Base-by-base conservation (phyloP, 352 stramenopile species). In the Phytopythium boreale region DNA sequence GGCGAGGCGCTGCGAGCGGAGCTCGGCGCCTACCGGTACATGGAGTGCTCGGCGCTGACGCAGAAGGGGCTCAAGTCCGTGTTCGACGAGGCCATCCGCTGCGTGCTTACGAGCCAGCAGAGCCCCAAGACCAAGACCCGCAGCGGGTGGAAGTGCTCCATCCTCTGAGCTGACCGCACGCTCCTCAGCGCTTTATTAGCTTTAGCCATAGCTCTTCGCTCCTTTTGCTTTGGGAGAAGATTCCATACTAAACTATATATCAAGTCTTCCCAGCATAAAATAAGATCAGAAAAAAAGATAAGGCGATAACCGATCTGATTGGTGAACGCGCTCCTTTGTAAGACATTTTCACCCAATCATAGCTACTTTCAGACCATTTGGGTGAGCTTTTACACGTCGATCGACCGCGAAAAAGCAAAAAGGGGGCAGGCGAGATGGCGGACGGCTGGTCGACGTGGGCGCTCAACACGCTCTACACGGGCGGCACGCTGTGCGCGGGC, bases 11-110 rank as follows among this genome's bases (percentile, higher is more conserved):
- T 98, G n/a, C 93, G 92, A 68, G 88, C 86, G 20, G 87, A 97
- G 58, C 80, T 98, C 1, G 82, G 89, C 34, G 93, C 92, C 27
- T 97, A 84, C 77, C 95, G 89, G 70, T 98, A 98, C 69, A 77
- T 98, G 61, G 94, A 98, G 75, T 98, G 93, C 71, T 97, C 91
- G 29, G 94, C 94, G 20, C 70, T 97, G 56, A 98, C 92, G 22
- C 93, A 98, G 75, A 93, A 97, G 60, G 91, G 90, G 11, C 84
- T 98, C 50, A 98, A 98, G 78, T 80, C 93, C 52, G 92, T 98
- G 22, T 98, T 98, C 58, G 94, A 98, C 67, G 88, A 97, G 56
- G 90, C 82, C 53, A 98, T 98, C 75, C 88, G 90, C 52, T 96
- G 89, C 65, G 90, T 95, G 14, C 79, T 97, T 59, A 82, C 74